Percentiles rank a stretch among this genome's conserved stretches.
Evolutionary conservation across 2,329 filamentous ascomycete genomes (phyloP).

Genomic region (Aspergillus pseudonomiae): DNA sequence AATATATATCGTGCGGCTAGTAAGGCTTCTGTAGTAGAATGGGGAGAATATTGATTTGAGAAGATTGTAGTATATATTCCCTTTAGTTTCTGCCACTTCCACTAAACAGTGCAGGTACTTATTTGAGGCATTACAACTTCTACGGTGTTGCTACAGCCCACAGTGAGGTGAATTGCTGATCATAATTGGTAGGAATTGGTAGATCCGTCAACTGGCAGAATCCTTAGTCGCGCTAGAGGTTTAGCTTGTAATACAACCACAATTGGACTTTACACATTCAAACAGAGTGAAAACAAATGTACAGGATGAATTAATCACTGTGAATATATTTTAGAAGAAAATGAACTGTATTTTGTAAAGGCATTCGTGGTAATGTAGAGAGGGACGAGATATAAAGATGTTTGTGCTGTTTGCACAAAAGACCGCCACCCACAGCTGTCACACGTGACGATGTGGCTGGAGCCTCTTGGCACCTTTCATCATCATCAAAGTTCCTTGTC

Average conservation of each 20-base stretch:
- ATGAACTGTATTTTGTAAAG: not conserved
- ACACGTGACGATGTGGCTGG: constrained; percentile 21
- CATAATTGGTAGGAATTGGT: not conserved
- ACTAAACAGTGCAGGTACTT: not conserved
- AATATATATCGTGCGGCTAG: too few species aligned
- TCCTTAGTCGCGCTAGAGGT: not conserved
- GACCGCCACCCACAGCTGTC: constrained; percentile 4
- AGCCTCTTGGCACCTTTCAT: constrained; percentile 23
- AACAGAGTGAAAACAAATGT: not conserved
- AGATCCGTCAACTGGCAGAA: too few species aligned
- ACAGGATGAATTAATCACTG: not conserved
- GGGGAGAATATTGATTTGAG: too few species aligned
- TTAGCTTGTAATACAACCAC: not conserved
- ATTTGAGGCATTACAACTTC: not conserved
- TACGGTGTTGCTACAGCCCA: too few species aligned
- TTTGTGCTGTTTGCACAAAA: not conserved
- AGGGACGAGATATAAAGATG: too few species aligned
- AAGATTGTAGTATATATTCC: too few species aligned
- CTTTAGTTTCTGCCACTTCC: too few species aligned
- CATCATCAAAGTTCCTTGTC: constrained; percentile 20
- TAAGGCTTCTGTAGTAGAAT: too few species aligned
- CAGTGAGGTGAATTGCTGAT: not conserved
- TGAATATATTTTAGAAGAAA: not conserved
- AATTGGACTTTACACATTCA: too few species aligned
- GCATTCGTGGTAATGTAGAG: not conserved